A percentile compares a stretch with the other conserved stretches of the same genome.
phyloP scores from a whole-genome alignment of 768 basidiomycete genomes.

The Tephrocybe sp. region DNA sequence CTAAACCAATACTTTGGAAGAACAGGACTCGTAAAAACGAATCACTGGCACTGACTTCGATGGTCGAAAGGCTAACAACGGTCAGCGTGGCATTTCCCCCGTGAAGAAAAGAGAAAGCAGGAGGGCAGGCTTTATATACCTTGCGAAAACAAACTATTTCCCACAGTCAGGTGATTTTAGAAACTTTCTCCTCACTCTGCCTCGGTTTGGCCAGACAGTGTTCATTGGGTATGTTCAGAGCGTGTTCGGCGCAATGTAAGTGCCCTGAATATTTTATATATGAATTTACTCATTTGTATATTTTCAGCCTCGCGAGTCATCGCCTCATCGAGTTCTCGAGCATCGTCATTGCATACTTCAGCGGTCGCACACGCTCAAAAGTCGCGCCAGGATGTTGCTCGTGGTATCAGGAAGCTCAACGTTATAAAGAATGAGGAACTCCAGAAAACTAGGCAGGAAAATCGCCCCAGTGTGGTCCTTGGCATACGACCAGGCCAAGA shows the following conservation, averaged over 20 bases:
- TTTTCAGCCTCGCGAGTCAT: conserved; percentile 33
- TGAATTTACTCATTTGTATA: background rate
- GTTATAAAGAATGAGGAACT: conserved; percentile 46
- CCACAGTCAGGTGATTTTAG: conserved; percentile 34
- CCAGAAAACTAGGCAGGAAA: conserved; percentile 34
- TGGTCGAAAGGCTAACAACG: conserved; percentile 49
- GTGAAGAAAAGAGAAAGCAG: conserved; percentile 23
- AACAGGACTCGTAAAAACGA: conserved; percentile 43
- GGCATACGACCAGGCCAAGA: conserved; percentile 68
- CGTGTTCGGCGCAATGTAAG: conserved; percentile 28
- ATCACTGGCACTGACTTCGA: conserved; percentile 68
- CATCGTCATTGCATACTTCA: conserved; percentile 48
- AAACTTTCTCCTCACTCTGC: background rate
- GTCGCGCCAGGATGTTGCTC: conserved; percentile 32
- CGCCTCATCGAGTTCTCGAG: conserved; percentile 33
- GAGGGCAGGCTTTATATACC: conserved; percentile 20
- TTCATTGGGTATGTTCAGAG: conserved; percentile 24
- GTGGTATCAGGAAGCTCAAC: conserved; percentile 39
- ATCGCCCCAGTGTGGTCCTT: conserved; percentile 65
- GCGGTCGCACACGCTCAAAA: conserved; percentile 31
- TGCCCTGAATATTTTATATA: background rate
- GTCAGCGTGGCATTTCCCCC: conserved; percentile 65
- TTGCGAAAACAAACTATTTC: conserved; percentile 28
- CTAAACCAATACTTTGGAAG: conserved; percentile 56
- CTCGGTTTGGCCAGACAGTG: background rate